Evolutionary conservation across 1,284 basidiomycete species (phyloP).

Genomic region (Thelephora terrestris): DNA sequence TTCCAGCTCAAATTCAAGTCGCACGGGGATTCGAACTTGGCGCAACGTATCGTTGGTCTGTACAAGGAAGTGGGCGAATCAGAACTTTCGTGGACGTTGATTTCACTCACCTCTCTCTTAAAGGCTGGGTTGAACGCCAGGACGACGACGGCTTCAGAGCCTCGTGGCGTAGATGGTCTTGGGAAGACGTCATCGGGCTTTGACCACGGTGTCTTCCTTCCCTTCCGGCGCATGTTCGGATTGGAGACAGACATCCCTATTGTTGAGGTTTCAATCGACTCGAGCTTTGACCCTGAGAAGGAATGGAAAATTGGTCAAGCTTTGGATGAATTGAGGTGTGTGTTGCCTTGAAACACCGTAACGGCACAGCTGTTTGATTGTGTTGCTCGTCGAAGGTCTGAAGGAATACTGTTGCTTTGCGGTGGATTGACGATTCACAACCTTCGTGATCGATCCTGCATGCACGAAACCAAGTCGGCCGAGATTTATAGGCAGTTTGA

Average conservation of each 20-base stretch:
- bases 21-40: constrained; percentile 43
- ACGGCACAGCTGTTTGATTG: constrained; percentile 1
- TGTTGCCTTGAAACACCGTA: constrained; percentile 5
- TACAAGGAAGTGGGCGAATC: constrained; percentile 37
- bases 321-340: constrained; percentile 44
- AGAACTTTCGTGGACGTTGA: not conserved
- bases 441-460: constrained; percentile 42
- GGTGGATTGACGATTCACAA: constrained; percentile 66
- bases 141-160: constrained; percentile 37
- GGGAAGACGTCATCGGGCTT: constrained; percentile 49
- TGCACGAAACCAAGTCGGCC: constrained; percentile 39
- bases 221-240: constrained; percentile 70
- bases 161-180: constrained; percentile 58
- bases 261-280: constrained; percentile 62
- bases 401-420: constrained; percentile 59
- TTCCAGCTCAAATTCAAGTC: constrained; percentile 64
- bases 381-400: constrained; percentile 28
- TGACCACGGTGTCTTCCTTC: constrained; percentile 70
- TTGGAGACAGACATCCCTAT: constrained; percentile 50
- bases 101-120: not conserved
- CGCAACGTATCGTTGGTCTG: constrained; percentile 48
- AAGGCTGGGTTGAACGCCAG: constrained; percentile 51
- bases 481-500: constrained; percentile 46
- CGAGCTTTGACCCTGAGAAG: constrained; percentile 43
- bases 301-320: constrained; percentile 62